Conservation (phyloP, 257 asterid species). For the Scutellaria galericulata region DNA sequence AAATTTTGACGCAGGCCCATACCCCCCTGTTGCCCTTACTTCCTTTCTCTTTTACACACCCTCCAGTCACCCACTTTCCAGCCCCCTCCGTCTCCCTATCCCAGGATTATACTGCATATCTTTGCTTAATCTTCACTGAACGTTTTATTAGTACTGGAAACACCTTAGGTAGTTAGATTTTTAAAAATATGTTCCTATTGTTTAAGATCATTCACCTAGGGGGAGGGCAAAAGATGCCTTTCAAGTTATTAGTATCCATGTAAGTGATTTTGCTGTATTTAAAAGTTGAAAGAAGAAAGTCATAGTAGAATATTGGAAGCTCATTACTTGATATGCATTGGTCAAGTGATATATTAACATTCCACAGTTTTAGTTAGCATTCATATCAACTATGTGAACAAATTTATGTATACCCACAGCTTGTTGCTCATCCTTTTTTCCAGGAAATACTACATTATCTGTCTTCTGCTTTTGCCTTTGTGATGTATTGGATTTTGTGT, state of each 20-base stretch:
- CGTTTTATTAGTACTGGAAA: no score
- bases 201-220: not conserved
- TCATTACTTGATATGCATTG: slow-evolving; percentile 2
- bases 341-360: not conserved
- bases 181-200: not conserved
- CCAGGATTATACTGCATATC: no score
- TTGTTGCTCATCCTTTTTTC: slow-evolving; percentile 6
- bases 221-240: not conserved
- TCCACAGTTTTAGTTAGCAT: not conserved
- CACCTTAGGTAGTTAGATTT: not conserved
- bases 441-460: slow-evolving; percentile 2
- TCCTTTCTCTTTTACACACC: no score
- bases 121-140: no score
- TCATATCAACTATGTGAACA: slow-evolving; percentile 16
- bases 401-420: not conserved
- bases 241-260: slow-evolving; percentile 3
- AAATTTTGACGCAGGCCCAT: no score
- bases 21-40: no score
- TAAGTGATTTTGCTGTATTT: not conserved
- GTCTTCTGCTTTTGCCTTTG: not conserved
- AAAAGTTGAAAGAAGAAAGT: slow-evolving; percentile 3
- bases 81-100: no score
- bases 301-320: not conserved
- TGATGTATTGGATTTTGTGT: slow-evolving; percentile 16
- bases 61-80: no score